Conservation (phyloP, 1,284 basidiomycete species). For the Acaromyces ingoldii region DNA sequence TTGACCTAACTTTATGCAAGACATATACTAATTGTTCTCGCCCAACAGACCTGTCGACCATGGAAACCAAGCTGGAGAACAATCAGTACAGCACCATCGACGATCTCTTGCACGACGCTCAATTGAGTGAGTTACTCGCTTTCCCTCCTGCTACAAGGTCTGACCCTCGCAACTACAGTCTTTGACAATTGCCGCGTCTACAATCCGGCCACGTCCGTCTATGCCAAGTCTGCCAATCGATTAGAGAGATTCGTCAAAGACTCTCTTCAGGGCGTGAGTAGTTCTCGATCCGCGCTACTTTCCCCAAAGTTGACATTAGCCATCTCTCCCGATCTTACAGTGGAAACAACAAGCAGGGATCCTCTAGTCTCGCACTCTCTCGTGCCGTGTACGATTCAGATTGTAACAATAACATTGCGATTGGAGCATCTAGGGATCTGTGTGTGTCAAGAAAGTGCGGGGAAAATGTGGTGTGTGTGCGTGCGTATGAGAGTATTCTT, state of each 20-base stretch:
- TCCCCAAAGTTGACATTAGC: not conserved
- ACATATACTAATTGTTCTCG: not conserved
- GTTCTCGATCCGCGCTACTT: not conserved
- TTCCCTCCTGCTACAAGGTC: too few species aligned
- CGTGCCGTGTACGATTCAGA: not conserved
- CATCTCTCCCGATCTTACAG: not conserved
- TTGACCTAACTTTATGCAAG: not conserved
- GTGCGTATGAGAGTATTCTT: too few species aligned
- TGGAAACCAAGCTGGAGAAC: slow-evolving; percentile 85
- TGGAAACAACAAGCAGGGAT: slow-evolving; percentile 11
- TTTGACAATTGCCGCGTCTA: slow-evolving; percentile 88
- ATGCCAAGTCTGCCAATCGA: slow-evolving; percentile 77
- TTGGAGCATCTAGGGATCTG: too few species aligned
- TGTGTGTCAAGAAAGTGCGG: too few species aligned
- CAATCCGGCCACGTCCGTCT: slow-evolving; percentile 79
- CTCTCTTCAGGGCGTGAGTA: slow-evolving; percentile 16
- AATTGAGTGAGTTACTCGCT: slow-evolving; percentile 36
- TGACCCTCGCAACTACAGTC: too few species aligned
- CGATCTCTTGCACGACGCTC: slow-evolving; percentile 72
- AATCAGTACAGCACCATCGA: slow-evolving; percentile 70
- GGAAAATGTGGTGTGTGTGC: too few species aligned
- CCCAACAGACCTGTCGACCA: slow-evolving; percentile 73
- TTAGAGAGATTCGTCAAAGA: slow-evolving; percentile 60
- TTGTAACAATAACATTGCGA: too few species aligned
- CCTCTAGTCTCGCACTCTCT: not conserved